phyloP scores from a whole-genome alignment of 2,329 filamentous ascomycete species.

The Drechslera avenae region DNA sequence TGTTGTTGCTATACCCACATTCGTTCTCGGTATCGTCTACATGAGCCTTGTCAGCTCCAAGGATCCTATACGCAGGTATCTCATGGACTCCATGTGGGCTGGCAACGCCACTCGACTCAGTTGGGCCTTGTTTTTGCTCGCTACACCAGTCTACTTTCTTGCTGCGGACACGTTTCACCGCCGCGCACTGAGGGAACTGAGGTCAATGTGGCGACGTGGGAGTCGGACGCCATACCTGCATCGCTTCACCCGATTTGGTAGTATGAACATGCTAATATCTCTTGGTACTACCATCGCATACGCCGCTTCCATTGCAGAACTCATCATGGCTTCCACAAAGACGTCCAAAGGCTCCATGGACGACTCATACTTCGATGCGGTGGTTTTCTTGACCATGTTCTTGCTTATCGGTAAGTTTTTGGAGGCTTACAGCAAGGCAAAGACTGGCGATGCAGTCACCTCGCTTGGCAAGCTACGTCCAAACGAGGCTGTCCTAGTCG shows the following conservation, averaged over 20 bases:
- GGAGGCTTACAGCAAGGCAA: constrained; percentile 90
- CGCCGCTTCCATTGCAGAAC: constrained; percentile 76
- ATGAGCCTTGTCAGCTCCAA: constrained; percentile 76
- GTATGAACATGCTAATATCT: constrained; percentile 94
- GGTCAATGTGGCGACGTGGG: constrained; percentile 74
- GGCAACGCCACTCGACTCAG: constrained; percentile 75
- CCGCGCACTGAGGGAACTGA: constrained; percentile 78
- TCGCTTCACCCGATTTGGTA: constrained; percentile 89
- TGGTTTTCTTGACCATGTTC: constrained; percentile 90
- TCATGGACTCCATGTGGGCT: constrained; percentile 72
- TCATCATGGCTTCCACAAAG: constrained; percentile 63
- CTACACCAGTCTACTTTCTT: constrained; percentile 86
- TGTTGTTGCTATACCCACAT: constrained; percentile 76
- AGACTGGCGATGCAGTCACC: constrained; percentile 83
- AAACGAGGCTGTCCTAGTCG: constrained; percentile 73
- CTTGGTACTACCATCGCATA: constrained; percentile 89
- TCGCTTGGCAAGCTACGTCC: constrained; percentile 79
- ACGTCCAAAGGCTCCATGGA: constrained; percentile 41
- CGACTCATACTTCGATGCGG: constrained; percentile 81
- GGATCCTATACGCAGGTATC: constrained; percentile 64
- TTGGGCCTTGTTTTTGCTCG: constrained; percentile 78
- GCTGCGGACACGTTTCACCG: constrained; percentile 84
- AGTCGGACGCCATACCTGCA: constrained; percentile 74
- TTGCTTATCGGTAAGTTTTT: constrained; percentile 74
- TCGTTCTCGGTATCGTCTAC: constrained; percentile 86